phyloP scores from a whole-genome alignment of 1,139 yeast genomes.

The Taiozyma sp. region DNA sequence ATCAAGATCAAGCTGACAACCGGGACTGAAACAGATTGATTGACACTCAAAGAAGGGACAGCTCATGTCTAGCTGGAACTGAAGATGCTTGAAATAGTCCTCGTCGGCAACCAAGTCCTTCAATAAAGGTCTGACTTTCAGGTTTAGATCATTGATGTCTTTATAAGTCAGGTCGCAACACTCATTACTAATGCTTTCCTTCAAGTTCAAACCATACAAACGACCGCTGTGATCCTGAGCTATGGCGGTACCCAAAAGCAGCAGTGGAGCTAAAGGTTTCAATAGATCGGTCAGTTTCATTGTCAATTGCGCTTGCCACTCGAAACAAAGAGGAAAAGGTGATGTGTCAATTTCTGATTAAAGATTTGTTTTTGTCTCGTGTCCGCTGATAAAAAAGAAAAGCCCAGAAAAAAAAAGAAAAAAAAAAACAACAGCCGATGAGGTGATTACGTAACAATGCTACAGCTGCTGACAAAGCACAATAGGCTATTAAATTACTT shows the following conservation, averaged over 20 bases:
- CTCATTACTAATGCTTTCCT: conserved; percentile 27
- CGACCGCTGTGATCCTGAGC: conserved; percentile 1
- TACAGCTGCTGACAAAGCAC: no score
- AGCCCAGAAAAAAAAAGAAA: not conserved
- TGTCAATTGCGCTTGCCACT: not conserved
- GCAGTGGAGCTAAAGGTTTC: not conserved
- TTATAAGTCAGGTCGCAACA: conserved; percentile 49
- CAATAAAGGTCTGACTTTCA: conserved; percentile 48
- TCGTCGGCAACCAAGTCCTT: conserved; percentile 48
- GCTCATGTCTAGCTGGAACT: conserved; percentile 76
- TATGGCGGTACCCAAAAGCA: not conserved
- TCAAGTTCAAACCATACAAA: conserved; percentile 31
- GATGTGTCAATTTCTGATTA: not conserved
- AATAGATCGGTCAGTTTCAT: not conserved
- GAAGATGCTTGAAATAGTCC: conserved; percentile 82
- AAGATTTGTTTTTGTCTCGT: conserved; percentile 1
- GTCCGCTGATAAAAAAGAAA: not conserved
- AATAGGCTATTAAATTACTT: not conserved
- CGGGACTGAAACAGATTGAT: conserved; percentile 84
- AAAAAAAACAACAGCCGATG: not conserved
- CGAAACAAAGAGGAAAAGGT: not conserved
- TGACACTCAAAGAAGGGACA: conserved; percentile 86
- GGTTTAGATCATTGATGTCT: conserved; percentile 48
- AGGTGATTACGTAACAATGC: not conserved
- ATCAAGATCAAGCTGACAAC: conserved; percentile 86